Conservation (phyloP, 805 yeast genomes). For the Zygoascus biomembranicola region DNA sequence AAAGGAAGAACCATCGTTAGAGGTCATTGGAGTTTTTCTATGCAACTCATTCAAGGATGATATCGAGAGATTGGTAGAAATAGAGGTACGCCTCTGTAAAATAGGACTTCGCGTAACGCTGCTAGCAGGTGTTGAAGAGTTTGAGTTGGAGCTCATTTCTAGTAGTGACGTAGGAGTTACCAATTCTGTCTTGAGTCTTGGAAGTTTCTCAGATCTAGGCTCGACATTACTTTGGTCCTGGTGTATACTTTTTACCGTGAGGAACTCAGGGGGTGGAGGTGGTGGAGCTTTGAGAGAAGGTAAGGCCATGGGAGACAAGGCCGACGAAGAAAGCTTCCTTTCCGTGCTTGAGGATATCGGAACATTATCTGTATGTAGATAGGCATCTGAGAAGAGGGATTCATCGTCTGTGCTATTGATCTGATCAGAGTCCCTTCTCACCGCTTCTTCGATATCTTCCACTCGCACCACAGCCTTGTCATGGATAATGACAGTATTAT, state of each 20-base stretch:
- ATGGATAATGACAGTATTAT: constrained; percentile 2
- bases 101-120: neutral
- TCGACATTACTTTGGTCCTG: neutral
- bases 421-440: neutral
- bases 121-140: neutral
- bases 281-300: neutral
- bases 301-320: neutral
- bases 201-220: neutral
- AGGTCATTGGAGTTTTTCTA: neutral
- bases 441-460: neutral
- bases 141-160: neutral
- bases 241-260: neutral
- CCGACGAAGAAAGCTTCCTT: neutral
- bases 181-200: neutral
- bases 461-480: neutral
- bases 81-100: neutral
- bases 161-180: neutral
- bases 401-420: neutral
- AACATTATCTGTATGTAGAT: neutral
- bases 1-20: neutral
- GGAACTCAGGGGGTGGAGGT: neutral
- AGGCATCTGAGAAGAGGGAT: neutral
- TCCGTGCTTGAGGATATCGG: neutral
- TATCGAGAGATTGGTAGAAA: neutral
- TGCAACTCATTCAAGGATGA: neutral